These are phyloP conservation scores for Cystobasidiaceae sp. DNA, from an alignment of 1,284 basidiomycete species.

Conservation along the genomic window DNA sequence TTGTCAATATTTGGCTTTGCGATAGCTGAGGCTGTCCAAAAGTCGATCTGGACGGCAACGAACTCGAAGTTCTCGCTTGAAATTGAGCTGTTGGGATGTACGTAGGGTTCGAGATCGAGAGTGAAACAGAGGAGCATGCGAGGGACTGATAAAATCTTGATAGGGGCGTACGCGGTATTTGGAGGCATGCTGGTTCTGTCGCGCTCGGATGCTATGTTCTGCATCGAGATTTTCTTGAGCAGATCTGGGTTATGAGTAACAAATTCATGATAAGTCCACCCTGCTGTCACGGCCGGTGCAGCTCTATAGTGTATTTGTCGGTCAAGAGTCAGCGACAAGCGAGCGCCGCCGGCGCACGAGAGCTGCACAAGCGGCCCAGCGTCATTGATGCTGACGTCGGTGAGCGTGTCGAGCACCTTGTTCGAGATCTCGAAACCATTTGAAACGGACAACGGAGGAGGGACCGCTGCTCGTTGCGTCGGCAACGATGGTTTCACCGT, in stretches of 20 bases:
- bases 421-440: too few relatives aligned
- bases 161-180: too few relatives aligned
- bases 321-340: slow-evolving; percentile 8
- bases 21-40: background rate
- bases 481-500: too few relatives aligned
- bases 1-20: background rate
- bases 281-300: background rate
- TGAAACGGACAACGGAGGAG: too few relatives aligned
- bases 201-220: too few relatives aligned
- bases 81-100: background rate
- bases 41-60: slow-evolving; percentile 14
- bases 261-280: slow-evolving; percentile 10
- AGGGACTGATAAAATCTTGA: background rate
- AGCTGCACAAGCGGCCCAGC: slow-evolving; percentile 7
- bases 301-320: slow-evolving; percentile 19
- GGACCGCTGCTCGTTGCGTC: too few relatives aligned
- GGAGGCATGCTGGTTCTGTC: too few relatives aligned
- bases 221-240: too few relatives aligned
- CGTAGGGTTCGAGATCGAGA: slow-evolving; percentile 1
- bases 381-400: background rate
- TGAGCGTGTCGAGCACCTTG: too few relatives aligned
- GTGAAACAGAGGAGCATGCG: slow-evolving; percentile 11
- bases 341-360: background rate
- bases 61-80: slow-evolving; percentile 25
- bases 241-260: too few relatives aligned